Evolutionary conservation across 768 basidiomycete genomes (phyloP).

Genomic region (Trametes cubensis): DNA sequence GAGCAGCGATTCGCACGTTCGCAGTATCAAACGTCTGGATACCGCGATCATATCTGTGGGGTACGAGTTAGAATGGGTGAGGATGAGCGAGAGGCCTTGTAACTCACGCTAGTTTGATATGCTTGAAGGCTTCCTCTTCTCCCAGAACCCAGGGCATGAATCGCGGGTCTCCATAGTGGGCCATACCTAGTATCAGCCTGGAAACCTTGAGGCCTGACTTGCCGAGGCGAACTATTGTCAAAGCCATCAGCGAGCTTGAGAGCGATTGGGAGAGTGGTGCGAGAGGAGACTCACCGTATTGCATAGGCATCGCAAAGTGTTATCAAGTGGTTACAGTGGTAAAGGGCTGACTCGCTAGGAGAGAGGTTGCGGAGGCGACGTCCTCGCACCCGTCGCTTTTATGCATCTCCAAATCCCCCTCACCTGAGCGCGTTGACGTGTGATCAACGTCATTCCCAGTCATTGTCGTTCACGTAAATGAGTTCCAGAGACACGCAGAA

Average conservation of each 20-base stretch:
- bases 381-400: background rate
- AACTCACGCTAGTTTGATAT: constrained; percentile 43
- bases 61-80: constrained; percentile 34
- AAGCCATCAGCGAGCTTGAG: background rate
- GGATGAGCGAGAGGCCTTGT: background rate
- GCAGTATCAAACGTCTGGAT: constrained; percentile 45
- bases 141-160: constrained; percentile 42
- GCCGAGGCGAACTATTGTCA: constrained; percentile 43
- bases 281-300: background rate
- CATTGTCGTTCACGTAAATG: background rate
- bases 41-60: constrained; percentile 41
- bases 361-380: background rate
- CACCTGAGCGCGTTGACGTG: too few relatives aligned
- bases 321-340: background rate
- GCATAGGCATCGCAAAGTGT: background rate
- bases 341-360: background rate
- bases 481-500: background rate
- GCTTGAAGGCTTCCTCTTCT: constrained; percentile 38
- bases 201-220: constrained; percentile 45
- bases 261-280: background rate
- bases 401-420: background rate
- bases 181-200: constrained; percentile 37
- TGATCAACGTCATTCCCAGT: background rate
- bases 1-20: constrained; percentile 25
- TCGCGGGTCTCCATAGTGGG: constrained; percentile 32